Evolutionary conservation across 202 grass and related monocot genomes (phyloP).

Genomic region (Digitaria exilis): DNA sequence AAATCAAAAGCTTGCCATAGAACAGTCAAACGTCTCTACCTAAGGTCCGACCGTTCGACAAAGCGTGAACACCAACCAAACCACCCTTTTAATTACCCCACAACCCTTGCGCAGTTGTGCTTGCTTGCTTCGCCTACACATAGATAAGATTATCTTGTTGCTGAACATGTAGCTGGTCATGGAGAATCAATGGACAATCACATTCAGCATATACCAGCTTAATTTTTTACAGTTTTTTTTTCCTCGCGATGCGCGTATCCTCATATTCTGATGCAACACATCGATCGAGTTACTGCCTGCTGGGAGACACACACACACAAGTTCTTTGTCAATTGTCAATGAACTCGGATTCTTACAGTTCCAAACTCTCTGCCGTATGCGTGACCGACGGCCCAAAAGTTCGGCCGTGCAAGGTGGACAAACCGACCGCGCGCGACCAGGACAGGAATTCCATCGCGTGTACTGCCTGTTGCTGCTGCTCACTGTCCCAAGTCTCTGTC

Average conservation of each 20-base stretch:
- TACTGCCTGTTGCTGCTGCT: conserved; percentile 26
- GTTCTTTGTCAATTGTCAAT: neutral
- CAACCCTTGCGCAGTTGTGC: too few species aligned
- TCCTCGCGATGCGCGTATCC: neutral
- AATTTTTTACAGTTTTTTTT: neutral
- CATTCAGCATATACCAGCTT: neutral
- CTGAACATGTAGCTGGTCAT: neutral
- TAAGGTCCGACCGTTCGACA: too few species aligned
- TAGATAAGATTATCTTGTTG: neutral
- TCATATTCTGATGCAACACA: neutral
- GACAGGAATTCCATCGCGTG: conserved; percentile 42
- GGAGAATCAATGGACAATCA: neutral
- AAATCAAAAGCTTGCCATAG: too few species aligned
- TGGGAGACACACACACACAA: neutral
- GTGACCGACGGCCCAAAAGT: conserved; percentile 21
- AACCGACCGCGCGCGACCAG: conserved; percentile 35
- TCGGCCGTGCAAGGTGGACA: conserved; percentile 30
- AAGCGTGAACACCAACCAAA: too few species aligned
- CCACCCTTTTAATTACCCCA: too few species aligned
- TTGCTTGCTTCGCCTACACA: neutral
- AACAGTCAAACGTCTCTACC: too few species aligned
- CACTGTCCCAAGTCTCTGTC: conserved; percentile 21
- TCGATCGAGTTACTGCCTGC: neutral
- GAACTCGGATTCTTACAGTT: neutral
- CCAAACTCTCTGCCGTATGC: neutral